Base-by-base conservation (phyloP, 225 moss, liverwort and hornwort species). In the Thuidium tamariscinum region DNA sequence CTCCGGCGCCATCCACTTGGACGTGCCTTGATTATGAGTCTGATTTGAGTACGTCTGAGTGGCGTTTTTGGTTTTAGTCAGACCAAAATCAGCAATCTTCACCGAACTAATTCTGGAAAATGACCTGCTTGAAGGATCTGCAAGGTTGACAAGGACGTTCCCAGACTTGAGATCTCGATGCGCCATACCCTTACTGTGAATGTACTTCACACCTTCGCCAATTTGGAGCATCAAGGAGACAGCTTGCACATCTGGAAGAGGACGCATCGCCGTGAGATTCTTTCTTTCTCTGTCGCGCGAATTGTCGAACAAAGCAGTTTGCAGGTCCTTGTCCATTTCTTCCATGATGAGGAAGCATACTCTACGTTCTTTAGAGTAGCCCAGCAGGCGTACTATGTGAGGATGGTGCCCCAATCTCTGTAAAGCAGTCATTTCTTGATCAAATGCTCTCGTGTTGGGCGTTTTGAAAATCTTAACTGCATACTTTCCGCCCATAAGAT, bases 361-460 rank as follows among this genome's bases (percentile, higher is more conserved):
- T 30, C 1, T 3, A 11, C 0, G 0, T 0, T 48, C 30, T 30
- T 48, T 19, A 7, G 48, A 73, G 48, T 73, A 48, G 19, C 73
- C 6, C 30, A 48, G 5, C 11, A 73, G 73, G 48, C 48, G 48
- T 11, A 73, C 44, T 48, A 73, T 73, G 4, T 73, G 30, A 30
- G 73, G 73, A 48, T 73, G 73, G 30, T 1, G 48, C 11, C 73
- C 73, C 48, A 73, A 48, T 73, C 4, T 30, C 48, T 48, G 19
- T 30, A 73, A 18, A 30, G 48, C 73, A 30, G 0, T 1, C 30
- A 73, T 19, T 73, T 73, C 73, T 30, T 30, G 48, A 48, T 30
- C 30, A 48, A 72, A 72, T 18, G 0, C 46, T 46, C 26, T 10
- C 3, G 29, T 72, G 1, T 3, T 29, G 18, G 0, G 0, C 15